These are phyloP conservation scores for Porphyrellus cyaneotinctus DNA, from an alignment of 768 basidiomycete genomes.

Conservation along the genomic window DNA sequence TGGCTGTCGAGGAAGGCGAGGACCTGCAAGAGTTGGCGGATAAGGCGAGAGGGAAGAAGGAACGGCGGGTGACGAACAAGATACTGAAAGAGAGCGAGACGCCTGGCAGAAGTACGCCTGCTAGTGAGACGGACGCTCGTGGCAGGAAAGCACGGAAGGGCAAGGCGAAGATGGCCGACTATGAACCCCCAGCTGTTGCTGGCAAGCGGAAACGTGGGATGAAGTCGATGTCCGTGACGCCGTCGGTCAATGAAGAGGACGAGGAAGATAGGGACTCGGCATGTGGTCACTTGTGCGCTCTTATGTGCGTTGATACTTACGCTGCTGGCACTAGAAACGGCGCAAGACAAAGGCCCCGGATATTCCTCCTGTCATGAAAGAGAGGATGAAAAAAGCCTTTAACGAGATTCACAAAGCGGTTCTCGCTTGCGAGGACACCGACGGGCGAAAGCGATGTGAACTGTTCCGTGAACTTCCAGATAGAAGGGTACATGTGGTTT, in stretches of 20 bases:
- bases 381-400: constrained; percentile 83
- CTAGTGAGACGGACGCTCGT: constrained; percentile 55
- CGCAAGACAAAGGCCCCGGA: constrained; percentile 71
- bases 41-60: constrained; percentile 59
- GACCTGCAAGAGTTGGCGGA: constrained; percentile 73
- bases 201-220: constrained; percentile 73
- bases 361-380: constrained; percentile 52
- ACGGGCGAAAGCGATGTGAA: constrained; percentile 77
- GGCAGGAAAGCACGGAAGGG: constrained; percentile 52
- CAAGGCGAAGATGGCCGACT: constrained; percentile 59
- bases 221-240: constrained; percentile 74
- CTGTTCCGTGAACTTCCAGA: constrained; percentile 87
- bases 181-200: constrained; percentile 37
- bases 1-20: constrained; percentile 80
- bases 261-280: constrained; percentile 76
- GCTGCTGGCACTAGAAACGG: constrained; percentile 58
- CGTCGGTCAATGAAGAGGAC: constrained; percentile 67
- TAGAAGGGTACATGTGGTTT: constrained; percentile 48
- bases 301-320: neutral
- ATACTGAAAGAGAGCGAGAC: constrained; percentile 54
- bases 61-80: constrained; percentile 57
- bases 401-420: constrained; percentile 74
- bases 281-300: constrained; percentile 23
- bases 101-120: constrained; percentile 62
- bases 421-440: constrained; percentile 62